A percentile compares a stretch with the other conserved stretches of the same genome.
These are phyloP conservation scores for Carnegiea gigantea DNA, from an alignment of 179 eudicot species.

Conservation along the genomic window DNA sequence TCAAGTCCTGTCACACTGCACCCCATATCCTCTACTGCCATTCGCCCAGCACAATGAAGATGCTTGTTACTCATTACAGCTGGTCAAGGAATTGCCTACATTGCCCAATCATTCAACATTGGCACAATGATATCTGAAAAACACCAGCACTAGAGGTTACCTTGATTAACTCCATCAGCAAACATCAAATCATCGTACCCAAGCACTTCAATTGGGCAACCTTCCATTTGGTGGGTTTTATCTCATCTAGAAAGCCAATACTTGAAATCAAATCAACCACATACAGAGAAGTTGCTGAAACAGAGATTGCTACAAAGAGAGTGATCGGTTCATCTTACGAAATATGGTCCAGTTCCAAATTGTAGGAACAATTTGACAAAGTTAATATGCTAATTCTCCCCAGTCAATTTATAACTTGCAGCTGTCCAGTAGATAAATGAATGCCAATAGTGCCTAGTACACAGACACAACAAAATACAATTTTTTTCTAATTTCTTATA, in stretches of 20 bases:
- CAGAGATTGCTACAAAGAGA: too few species aligned
- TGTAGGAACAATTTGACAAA: too few species aligned
- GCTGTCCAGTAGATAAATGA: background rate
- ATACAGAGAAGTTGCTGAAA: too few species aligned
- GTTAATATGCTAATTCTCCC: background rate
- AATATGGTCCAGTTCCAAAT: too few species aligned
- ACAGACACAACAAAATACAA: background rate
- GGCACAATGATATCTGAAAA: background rate
- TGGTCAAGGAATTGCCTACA: background rate
- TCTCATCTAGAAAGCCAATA: background rate
- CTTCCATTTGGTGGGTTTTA: too few species aligned
- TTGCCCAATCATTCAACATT: background rate
- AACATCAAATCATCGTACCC: background rate
- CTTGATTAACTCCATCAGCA: background rate
- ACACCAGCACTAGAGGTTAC: background rate
- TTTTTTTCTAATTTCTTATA: background rate
- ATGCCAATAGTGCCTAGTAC: background rate
- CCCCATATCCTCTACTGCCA: background rate
- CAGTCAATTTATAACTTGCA: background rate
- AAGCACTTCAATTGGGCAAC: background rate
- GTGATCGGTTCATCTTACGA: too few species aligned
- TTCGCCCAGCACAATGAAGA: background rate
- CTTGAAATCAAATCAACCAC: too few species aligned
- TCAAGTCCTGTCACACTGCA: background rate
- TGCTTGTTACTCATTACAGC: background rate